Percentiles rank a stretch among this genome's conserved stretches.
Evolutionary conservation across 352 stramenopile genomes (phyloP).

Genomic region (Globisporangium recalcitrans): DNA sequence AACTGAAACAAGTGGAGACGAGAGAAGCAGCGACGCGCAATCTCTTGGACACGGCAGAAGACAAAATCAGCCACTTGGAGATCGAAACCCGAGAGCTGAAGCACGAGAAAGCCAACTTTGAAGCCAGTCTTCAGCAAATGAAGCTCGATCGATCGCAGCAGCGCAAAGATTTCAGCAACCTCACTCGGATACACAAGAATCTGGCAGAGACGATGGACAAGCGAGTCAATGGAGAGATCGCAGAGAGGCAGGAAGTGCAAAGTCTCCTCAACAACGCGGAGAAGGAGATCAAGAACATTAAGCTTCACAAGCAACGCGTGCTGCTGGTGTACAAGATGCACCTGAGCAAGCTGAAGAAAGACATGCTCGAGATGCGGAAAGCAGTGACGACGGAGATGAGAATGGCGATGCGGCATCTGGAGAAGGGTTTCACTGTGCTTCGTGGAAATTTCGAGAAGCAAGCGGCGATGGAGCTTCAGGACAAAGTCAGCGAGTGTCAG

Average conservation of each 20-base stretch:
- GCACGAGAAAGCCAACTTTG: neutral
- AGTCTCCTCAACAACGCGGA: constrained; percentile 13
- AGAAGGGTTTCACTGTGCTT: constrained; percentile 24
- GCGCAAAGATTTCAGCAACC: constrained; percentile 53
- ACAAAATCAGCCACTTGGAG: constrained; percentile 12
- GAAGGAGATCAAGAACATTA: constrained; percentile 22
- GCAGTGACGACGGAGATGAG: constrained; percentile 30
- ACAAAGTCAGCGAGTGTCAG: constrained; percentile 20
- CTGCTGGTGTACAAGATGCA: constrained; percentile 26
- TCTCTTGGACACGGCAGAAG: constrained; percentile 6
- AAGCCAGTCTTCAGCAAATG: constrained; percentile 12
- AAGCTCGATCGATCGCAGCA: constrained; percentile 40
- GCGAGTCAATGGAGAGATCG: constrained; percentile 30
- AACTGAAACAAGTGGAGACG: constrained; percentile 24
- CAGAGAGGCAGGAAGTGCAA: constrained; percentile 24
- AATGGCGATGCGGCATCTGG: constrained; percentile 23
- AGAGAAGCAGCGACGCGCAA: constrained; percentile 19
- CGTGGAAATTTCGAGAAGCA: constrained; percentile 25
- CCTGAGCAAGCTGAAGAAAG: constrained; percentile 24
- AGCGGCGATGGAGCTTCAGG: constrained; percentile 18
- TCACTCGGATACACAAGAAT: constrained; percentile 68
- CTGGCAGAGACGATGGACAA: constrained; percentile 43
- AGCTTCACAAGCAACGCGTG: constrained; percentile 22
- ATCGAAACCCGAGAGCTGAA: constrained; percentile 29
- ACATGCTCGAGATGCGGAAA: constrained; percentile 30